Evolutionary conservation across 78 protist genomes (phyloP), one percentile per base, ranked within the genome.

Genomic region (Dictyostelium citrinum): DNA sequence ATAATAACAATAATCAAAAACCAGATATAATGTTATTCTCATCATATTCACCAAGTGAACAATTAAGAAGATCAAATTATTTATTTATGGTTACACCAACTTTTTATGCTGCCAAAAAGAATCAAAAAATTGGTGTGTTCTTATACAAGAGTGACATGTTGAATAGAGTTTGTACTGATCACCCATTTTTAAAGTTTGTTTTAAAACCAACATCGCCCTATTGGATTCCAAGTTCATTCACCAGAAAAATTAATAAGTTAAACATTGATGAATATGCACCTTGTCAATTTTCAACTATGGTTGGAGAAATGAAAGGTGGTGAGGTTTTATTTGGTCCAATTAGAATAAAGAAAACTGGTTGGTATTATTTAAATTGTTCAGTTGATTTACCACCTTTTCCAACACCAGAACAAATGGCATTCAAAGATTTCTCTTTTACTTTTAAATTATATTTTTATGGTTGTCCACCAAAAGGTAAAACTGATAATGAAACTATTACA

Each of bases 41-140:
- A 17, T 64, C 79, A 0, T 82, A 82, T 41, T n/a, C 46, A 22
- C 88, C 88, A 43, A 58, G 22, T 20, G 45, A 17, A 24, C 41
- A 24, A 41, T 45, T 84, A 43, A 27, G n/a, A 4, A 61, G 9
- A 1, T 88, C 93, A 27, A n/a, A 60, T 1, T 88, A 68, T 41
- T 1, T 49, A 3, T 88, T 88, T 29, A 35, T 77, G 31, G 70
- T 67, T 14, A 88, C 93, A 58, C 93, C 93, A 22, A 88, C 77
- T 37, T 88, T 45, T 64, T 88, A 78, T 64, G 93, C 93, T 0
- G 78, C 93, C 1, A 88, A 88, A 46, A 88, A 88, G 85, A 88
- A 78, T 78, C 84, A 88, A 61, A 88, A 88, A 74, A 88, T 88
- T 78, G 93, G 93, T 2, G 55, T 88, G 27, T 88, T 88, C 35